Evolutionary conservation across 331 rosid species (phyloP).

Genomic region (Rhamnella rubrinervis): DNA sequence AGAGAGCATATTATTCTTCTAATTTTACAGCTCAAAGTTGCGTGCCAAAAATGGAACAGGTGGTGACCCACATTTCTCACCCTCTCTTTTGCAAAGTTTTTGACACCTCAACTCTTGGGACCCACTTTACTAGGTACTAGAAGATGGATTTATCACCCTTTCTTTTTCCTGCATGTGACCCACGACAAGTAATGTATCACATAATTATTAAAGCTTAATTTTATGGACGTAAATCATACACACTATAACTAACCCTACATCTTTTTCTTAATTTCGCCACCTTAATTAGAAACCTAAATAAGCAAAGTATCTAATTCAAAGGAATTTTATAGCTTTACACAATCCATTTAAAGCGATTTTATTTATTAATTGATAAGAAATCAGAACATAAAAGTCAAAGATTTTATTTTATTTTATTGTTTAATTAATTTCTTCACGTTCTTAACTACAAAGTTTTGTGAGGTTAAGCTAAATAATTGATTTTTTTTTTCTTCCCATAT

Average conservation of each 20-base stretch:
- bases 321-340: background rate
- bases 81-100: conserved; percentile 13
- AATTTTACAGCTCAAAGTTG: conserved; percentile 34
- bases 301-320: conserved; percentile 4
- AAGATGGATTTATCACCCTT: background rate
- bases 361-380: background rate
- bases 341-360: background rate
- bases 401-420: background rate
- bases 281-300: background rate
- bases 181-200: background rate
- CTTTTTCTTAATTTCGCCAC: too few species aligned
- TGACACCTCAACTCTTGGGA: conserved; percentile 1
- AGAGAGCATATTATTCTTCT: conserved; percentile 16
- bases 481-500: too few species aligned
- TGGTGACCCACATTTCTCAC: conserved; percentile 23
- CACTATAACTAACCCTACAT: too few species aligned
- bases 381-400: conserved; percentile 16
- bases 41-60: conserved; percentile 28
- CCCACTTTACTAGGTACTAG: conserved; percentile 14
- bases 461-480: too few species aligned
- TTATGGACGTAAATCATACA: too few species aligned
- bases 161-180: conserved; percentile 1
- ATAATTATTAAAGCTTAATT: background rate
- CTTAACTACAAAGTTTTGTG: too few species aligned
- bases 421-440: too few species aligned